phyloP scores from a whole-genome alignment of 202 grass and related monocot genomes.

The Panicum virgatum region DNA sequence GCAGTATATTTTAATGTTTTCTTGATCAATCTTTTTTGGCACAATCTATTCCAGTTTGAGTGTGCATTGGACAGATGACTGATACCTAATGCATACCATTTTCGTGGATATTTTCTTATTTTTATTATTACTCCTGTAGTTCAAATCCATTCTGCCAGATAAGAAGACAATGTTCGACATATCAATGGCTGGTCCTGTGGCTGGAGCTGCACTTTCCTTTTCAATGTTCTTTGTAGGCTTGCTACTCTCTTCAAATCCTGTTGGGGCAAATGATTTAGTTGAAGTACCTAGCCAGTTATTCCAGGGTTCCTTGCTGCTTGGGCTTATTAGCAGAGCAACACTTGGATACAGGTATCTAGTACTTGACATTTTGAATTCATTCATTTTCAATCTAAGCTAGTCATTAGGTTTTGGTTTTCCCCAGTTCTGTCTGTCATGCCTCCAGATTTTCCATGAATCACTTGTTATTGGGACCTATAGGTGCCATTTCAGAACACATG shows the following conservation, averaged over 20 bases:
- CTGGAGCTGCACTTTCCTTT: slow-evolving; percentile 95
- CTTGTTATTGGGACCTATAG: slow-evolving; percentile 6
- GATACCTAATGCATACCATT: slow-evolving; percentile 8
- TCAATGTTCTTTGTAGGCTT: slow-evolving; percentile 98
- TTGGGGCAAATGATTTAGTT: slow-evolving; percentile 81
- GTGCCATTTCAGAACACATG: slow-evolving; percentile 18
- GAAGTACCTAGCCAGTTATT: slow-evolving; percentile 95
- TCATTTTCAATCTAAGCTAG: slow-evolving; percentile 19
- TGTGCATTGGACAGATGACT: slow-evolving; percentile 19
- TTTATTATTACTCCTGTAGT: slow-evolving; percentile 64
- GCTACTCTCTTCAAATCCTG: slow-evolving; percentile 79
- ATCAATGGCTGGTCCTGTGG: slow-evolving; percentile 83
- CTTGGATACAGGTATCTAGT: slow-evolving; percentile 88
- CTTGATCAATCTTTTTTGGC: neutral
- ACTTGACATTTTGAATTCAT: slow-evolving; percentile 20
- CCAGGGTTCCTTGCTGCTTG: slow-evolving; percentile 96
- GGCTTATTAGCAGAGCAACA: slow-evolving; percentile 90
- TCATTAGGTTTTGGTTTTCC: slow-evolving; percentile 11
- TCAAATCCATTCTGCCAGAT: slow-evolving; percentile 97
- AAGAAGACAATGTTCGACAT: slow-evolving; percentile 91
- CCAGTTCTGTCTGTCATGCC: slow-evolving; percentile 12
- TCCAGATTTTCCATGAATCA: slow-evolving; percentile 27
- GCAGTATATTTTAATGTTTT: neutral
- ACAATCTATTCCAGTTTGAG: neutral
- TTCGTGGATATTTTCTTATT: slow-evolving; percentile 38